Evolutionary conservation across 2,329 filamentous ascomycete genomes (phyloP).

Genomic region (Pyricularia sp.): DNA sequence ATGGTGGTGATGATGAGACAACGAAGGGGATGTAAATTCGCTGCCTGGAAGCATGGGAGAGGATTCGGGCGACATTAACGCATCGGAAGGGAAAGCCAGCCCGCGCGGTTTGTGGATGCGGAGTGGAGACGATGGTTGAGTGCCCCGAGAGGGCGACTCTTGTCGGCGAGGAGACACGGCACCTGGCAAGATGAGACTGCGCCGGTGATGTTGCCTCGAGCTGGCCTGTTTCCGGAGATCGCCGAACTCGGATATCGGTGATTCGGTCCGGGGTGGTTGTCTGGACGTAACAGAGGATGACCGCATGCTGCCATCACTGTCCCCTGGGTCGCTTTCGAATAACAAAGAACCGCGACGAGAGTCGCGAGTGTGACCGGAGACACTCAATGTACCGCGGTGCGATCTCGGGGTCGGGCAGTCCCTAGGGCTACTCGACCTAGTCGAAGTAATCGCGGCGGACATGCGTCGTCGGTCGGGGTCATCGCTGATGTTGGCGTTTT

Average conservation of each 20-base stretch:
- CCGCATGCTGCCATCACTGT: slow-evolving; percentile 80
- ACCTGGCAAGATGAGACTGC: slow-evolving; percentile 74
- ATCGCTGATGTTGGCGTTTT: slow-evolving; percentile 31
- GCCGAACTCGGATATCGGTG: slow-evolving; percentile 79
- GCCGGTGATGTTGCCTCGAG: slow-evolving; percentile 73
- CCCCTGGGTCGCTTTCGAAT: slow-evolving; percentile 73
- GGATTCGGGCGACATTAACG: slow-evolving; percentile 72
- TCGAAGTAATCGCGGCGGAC: slow-evolving; percentile 63
- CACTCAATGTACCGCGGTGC: slow-evolving; percentile 50
- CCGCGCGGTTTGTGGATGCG: slow-evolving; percentile 74
- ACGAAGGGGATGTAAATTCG: slow-evolving; percentile 63
- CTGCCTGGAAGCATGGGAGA: slow-evolving; percentile 79
- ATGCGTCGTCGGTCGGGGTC: slow-evolving; percentile 27
- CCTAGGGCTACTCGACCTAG: slow-evolving; percentile 79
- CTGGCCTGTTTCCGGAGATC: slow-evolving; percentile 67
- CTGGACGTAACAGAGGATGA: slow-evolving; percentile 69
- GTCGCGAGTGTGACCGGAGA: slow-evolving; percentile 48
- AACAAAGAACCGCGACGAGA: slow-evolving; percentile 71
- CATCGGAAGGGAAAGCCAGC: slow-evolving; percentile 49
- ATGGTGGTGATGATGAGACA: slow-evolving; percentile 46
- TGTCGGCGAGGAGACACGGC: slow-evolving; percentile 74
- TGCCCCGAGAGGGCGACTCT: slow-evolving; percentile 71
- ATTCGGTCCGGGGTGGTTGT: slow-evolving; percentile 66
- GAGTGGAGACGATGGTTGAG: slow-evolving; percentile 65
- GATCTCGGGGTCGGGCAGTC: slow-evolving; percentile 89